phyloP scores from a whole-genome alignment of 176 grass and related monocot species.

The Areca catechu region DNA sequence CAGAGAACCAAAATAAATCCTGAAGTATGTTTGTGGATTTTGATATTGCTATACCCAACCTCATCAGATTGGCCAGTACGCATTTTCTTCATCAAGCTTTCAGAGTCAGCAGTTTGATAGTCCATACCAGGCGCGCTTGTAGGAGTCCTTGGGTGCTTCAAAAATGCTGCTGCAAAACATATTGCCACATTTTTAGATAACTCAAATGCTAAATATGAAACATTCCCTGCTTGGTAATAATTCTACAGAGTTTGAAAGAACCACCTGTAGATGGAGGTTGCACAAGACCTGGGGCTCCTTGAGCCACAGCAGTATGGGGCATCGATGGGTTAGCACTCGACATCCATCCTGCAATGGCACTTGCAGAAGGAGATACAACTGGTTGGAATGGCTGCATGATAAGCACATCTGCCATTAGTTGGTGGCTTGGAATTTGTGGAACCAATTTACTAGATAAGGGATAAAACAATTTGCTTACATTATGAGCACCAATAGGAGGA shows the following conservation, averaged over 20 bases:
- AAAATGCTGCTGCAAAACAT: slow-evolving; percentile 64
- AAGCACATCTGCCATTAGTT: not conserved
- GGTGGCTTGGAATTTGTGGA: no score
- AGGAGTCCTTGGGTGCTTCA: slow-evolving; percentile 87
- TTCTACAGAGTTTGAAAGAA: no score
- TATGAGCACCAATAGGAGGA: slow-evolving; percentile 88
- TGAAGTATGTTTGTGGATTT: no score
- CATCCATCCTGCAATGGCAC: slow-evolving; percentile 97
- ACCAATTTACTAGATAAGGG: no score
- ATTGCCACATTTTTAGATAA: no score
- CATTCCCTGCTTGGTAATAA: no score
- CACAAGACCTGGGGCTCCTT: slow-evolving; percentile 71
- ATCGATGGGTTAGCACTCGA: slow-evolving; percentile 80
- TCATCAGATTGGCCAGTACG: slow-evolving; percentile 88
- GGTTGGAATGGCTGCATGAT: slow-evolving; percentile 78
- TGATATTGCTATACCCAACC: slow-evolving; percentile 21
- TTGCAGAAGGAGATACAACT: slow-evolving; percentile 89
- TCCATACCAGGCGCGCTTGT: slow-evolving; percentile 74
- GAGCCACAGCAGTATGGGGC: slow-evolving; percentile 67
- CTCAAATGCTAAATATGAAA: no score
- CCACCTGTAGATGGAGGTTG: slow-evolving; percentile 76
- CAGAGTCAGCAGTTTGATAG: slow-evolving; percentile 97
- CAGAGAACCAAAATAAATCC: not conserved
- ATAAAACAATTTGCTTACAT: slow-evolving; percentile 23
- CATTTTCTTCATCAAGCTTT: slow-evolving; percentile 98